Base-by-base conservation (phyloP, 768 basidiomycete genomes). In the Neoboletus subvelutipes region DNA sequence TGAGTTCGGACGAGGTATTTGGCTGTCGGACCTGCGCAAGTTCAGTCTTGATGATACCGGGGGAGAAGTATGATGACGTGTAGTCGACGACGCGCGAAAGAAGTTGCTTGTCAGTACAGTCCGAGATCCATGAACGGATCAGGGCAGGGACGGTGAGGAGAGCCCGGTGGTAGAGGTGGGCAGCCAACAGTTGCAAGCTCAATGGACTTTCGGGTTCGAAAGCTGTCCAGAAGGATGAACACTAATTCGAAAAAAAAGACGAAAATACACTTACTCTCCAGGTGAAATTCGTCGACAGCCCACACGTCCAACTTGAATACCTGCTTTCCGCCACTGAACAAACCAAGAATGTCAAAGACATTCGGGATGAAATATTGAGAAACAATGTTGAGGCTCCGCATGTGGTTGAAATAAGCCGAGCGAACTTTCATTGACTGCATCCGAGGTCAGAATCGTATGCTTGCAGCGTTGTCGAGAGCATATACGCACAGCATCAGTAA, bases 111-210 rank as follows among this genome's bases (percentile, higher is more conserved):
- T 98, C 94, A 63, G 92, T 94, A 73, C 90, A 90, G 39, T 89
- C 88, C 40, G 86, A 79, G 45, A 94, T 86, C 91, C 93, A 98
- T 12, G 79, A 77, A 45, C 94, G 85, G 50, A 98, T 83, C 34
- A 96, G 80, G 0, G 93, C 89, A 0, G 97, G 94, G 17, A 96
- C 80, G 10, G 85, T 84, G 10, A 90, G 80, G 13, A 98, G 80
- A 1, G 93, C 83, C 28, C 92, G 89, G 69, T 95, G 94, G 72
- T 90, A 97, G 15, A 96, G 77, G 62, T 98, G 92, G 0, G 92
- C 92, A 4, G 91, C 85, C 7, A 98, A 75, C 5, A 95, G 76
- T 10, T 78, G 81, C 39, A 87, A 73, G 58, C 83, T 79, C 56
- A 83, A 72, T 0, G 75, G 56, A 6, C 77, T 75, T 11, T 77